Evolutionary conservation across 805 yeast species (phyloP).

Genomic region (Candida insectalens): DNA sequence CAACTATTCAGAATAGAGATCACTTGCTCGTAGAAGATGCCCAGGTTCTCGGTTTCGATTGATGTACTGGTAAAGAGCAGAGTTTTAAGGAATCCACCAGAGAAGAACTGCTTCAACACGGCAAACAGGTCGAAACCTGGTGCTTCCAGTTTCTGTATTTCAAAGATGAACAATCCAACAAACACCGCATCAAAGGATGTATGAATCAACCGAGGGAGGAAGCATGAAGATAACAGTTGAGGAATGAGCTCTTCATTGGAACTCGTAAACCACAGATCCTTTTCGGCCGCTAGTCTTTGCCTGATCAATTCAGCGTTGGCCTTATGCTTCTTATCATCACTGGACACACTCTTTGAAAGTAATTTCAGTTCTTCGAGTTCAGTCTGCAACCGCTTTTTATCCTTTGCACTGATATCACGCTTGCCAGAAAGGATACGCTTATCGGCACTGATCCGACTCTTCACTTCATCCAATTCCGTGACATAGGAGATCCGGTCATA

Average conservation of each 20-base stretch:
- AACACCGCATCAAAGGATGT: slow-evolving; percentile 79
- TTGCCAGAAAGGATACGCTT: slow-evolving; percentile 26
- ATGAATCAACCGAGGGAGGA: slow-evolving; percentile 67
- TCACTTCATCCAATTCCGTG: slow-evolving; percentile 31
- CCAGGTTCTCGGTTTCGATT: slow-evolving; percentile 73
- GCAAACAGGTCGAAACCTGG: slow-evolving; percentile 29
- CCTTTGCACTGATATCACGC: slow-evolving; percentile 16
- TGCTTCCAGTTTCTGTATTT: slow-evolving; percentile 30
- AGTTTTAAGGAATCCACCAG: slow-evolving; percentile 32
- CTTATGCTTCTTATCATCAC: slow-evolving; percentile 37
- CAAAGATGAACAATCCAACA: slow-evolving; percentile 49
- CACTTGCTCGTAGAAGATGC: slow-evolving; percentile 56
- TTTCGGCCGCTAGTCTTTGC: slow-evolving; percentile 20
- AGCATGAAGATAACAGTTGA: slow-evolving; percentile 46
- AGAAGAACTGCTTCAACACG: slow-evolving; percentile 38
- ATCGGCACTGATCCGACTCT: slow-evolving; percentile 25
- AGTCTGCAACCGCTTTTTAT: slow-evolving; percentile 16
- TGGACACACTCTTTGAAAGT: slow-evolving; percentile 18
- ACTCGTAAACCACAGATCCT: slow-evolving; percentile 30
- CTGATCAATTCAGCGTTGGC: slow-evolving; percentile 25
- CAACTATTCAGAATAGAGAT: slow-evolving; percentile 29
- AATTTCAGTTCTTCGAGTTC: slow-evolving; percentile 12
- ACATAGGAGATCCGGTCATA: slow-evolving; percentile 42
- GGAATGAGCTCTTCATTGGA: neutral
- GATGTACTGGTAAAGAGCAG: slow-evolving; percentile 64